A percentile compares a stretch with the other conserved stretches of the same genome.
Evolutionary conservation across 768 basidiomycete genomes (phyloP).

Genomic region (Suillus brevipes): DNA sequence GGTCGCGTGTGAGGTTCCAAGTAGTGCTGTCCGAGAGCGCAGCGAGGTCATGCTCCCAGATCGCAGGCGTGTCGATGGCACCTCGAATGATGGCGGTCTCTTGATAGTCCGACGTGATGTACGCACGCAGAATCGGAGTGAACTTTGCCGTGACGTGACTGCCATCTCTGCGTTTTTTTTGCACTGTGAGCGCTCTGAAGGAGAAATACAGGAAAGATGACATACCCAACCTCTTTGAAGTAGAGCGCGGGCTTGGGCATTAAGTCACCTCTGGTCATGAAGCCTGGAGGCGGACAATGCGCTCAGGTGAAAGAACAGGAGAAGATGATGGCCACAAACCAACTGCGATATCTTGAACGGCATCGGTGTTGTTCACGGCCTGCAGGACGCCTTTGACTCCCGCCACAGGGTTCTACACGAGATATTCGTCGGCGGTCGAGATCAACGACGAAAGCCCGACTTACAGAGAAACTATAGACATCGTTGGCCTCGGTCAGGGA

Average conservation of each 20-base stretch:
- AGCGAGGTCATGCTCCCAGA: background rate
- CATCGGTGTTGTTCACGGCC: background rate
- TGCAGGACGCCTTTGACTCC: background rate
- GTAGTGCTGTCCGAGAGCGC: background rate
- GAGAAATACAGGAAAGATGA: background rate
- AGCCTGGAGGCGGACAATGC: background rate
- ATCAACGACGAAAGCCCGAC: background rate
- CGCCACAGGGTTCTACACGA: background rate
- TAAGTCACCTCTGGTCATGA: background rate
- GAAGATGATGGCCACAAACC: background rate
- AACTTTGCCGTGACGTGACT: background rate
- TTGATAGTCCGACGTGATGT: slow-evolving; percentile 7
- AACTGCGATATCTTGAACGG: background rate
- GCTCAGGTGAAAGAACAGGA: too few species aligned
- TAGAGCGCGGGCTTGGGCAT: background rate
- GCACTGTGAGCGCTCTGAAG: background rate
- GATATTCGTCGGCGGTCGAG: background rate
- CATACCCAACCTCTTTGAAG: slow-evolving; percentile 1
- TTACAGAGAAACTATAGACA: background rate
- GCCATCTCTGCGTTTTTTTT: background rate
- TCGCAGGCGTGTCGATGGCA: background rate
- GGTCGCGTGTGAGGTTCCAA: background rate
- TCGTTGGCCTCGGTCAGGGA: background rate
- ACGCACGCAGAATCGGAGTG: slow-evolving; percentile 1
- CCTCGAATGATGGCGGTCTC: background rate